phyloP scores from a whole-genome alignment of 2,329 filamentous ascomycete genomes.

The Sordariomycetes sp. region DNA sequence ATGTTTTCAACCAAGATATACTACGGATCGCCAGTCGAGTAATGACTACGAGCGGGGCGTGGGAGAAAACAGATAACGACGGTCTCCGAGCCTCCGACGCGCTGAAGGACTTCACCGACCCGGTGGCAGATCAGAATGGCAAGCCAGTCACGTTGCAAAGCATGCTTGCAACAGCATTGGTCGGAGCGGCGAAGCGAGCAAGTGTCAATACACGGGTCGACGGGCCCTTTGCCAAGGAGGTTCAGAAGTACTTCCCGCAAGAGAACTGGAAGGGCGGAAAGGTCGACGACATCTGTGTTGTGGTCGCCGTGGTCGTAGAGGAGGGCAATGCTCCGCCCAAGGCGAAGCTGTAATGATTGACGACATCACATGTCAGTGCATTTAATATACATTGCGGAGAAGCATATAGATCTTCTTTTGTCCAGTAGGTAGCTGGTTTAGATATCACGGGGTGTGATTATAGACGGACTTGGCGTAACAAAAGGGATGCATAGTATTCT shows the following conservation, averaged over 20 bases:
- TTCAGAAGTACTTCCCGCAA: slow-evolving; percentile 76
- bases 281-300: slow-evolving; percentile 87
- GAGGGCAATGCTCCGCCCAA: slow-evolving; percentile 28
- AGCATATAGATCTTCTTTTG: too few relatives aligned
- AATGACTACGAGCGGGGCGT: slow-evolving; percentile 69
- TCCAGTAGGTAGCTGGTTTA: too few relatives aligned
- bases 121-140: slow-evolving; percentile 10
- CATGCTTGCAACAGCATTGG: slow-evolving; percentile 69
- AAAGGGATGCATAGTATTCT: too few relatives aligned
- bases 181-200: slow-evolving; percentile 73
- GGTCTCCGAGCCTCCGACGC: slow-evolving; percentile 56
- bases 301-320: slow-evolving; percentile 71
- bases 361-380: too few relatives aligned
- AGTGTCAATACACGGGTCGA: slow-evolving; percentile 75
- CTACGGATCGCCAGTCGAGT: slow-evolving; percentile 67
- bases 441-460: too few relatives aligned
- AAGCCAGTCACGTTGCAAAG: slow-evolving; percentile 57
- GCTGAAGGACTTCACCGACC: slow-evolving; percentile 34
- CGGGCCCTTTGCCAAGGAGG: slow-evolving; percentile 90
- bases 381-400: too few relatives aligned
- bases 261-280: slow-evolving; percentile 90
- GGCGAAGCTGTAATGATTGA: slow-evolving; percentile 25
- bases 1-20: slow-evolving; percentile 84
- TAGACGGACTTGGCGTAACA: too few relatives aligned
- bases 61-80: slow-evolving; percentile 48